These are phyloP conservation scores for Candida berthetii DNA, from an alignment of 805 yeast genomes.

Conservation along the genomic window DNA sequence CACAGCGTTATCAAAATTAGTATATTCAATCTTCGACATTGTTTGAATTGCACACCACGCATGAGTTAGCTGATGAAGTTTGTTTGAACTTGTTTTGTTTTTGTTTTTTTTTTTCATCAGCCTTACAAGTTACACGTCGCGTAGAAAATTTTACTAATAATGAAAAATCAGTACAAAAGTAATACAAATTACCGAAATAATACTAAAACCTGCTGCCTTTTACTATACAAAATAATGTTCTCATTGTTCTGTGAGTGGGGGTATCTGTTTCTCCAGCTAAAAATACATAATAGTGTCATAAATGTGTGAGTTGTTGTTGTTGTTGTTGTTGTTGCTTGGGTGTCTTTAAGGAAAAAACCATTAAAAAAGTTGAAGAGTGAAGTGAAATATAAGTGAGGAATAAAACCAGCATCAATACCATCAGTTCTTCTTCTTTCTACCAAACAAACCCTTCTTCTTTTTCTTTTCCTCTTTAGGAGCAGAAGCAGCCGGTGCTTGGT, in stretches of 20 bases:
- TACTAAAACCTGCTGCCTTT: neutral
- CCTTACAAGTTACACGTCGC: no score
- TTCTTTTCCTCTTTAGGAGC: constrained; percentile 39
- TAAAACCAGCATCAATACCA: neutral
- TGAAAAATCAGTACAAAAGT: no score
- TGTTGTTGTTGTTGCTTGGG: neutral
- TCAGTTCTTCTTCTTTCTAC: constrained; percentile 49
- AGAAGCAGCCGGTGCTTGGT: constrained; percentile 43
- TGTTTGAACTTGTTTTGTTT: no score
- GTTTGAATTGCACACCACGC: no score
- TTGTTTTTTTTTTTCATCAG: no score
- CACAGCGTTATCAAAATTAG: no score
- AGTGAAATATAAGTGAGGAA: neutral
- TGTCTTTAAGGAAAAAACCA: constrained; percentile 1
- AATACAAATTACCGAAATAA: no score
- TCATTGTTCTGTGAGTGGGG: neutral
- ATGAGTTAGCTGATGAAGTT: no score
- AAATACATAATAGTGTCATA: neutral
- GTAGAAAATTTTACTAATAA: no score
- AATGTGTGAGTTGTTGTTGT: neutral
- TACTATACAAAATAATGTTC: neutral
- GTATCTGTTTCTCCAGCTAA: neutral
- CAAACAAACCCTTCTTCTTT: constrained; percentile 79
- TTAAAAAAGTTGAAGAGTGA: no score
- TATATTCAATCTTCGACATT: no score